Evolutionary conservation across 768 basidiomycete species (phyloP), one percentile per base, ranked within the genome.

Genomic region (Auriscalpium vulgare): DNA sequence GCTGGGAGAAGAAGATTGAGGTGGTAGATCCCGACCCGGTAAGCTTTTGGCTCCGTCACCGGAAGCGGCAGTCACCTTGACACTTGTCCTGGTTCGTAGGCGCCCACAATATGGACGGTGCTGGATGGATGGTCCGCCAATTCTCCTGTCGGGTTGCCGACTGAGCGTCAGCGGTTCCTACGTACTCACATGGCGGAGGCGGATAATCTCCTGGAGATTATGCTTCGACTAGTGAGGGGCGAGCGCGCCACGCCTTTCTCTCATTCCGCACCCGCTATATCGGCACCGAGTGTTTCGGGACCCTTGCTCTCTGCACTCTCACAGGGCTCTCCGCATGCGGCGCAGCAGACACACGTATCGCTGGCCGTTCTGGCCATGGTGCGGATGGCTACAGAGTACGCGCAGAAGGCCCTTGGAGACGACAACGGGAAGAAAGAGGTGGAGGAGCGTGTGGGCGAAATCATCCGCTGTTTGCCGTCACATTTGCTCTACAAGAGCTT

Each of bases 21-120:
- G 88, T 98, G 21, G 80, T 82, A 34, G 95, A 98, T 75, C 95
- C 97, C 56, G 97, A 99, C 73, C 90, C 92, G 44, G 95, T 97
- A 69, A 64, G 90, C 40, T 51, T 43, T 50, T 62, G 51, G 47
- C 43, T 56, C 13, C 16, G 14, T 34, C 50, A 16, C 46, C 51
- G 10, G 37, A 19, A 23, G 37, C 50, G 53, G 50, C 54, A 36
- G 51, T 46, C 37, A 44, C 4, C 51, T 49, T 54, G 43, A 19
- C n/a, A 21, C 8, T 57, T 59, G 44, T 19, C 34, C 14, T 53
- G 45, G 57, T 61, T 17, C 14, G 8, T 60, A 97, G 93, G 85
- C 93, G 21, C 93, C 94, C 17, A 97, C 92, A 4, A 87, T 97
- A 43, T 85, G 86, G 79, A 91, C 88, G 14, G 84, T 95, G 14